These are phyloP conservation scores for Torulaspora quercuum DNA, from an alignment of 805 yeast genomes.

Conservation along the genomic window DNA sequence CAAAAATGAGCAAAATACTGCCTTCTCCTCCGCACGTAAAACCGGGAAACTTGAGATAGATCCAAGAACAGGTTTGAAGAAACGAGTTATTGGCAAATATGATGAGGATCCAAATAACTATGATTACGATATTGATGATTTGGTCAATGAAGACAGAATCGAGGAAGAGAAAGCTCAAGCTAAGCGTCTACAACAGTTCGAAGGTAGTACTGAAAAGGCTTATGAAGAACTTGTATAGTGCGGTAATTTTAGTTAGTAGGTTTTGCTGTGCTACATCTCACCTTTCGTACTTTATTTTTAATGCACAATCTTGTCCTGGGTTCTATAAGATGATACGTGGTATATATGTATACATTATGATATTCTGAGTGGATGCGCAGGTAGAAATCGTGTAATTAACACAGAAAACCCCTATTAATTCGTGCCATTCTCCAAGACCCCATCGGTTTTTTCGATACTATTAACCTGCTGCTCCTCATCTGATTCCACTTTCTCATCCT, in stretches of 20 bases:
- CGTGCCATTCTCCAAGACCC: too few species aligned
- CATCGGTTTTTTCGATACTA: too few species aligned
- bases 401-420: too few species aligned
- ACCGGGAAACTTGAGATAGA: slow-evolving; percentile 23
- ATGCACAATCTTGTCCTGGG: too few species aligned
- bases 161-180: slow-evolving; percentile 26
- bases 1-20: slow-evolving; percentile 4
- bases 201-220: slow-evolving; percentile 22
- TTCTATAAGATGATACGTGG: too few species aligned
- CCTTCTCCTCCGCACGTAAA: slow-evolving; percentile 15
- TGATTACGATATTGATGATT: slow-evolving; percentile 48
- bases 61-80: slow-evolving; percentile 32
- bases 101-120: slow-evolving; percentile 42
- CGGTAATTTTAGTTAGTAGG: too few species aligned
- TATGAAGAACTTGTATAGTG: slow-evolving; percentile 28
- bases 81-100: slow-evolving; percentile 30
- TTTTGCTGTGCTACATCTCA: too few species aligned
- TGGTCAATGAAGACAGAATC: slow-evolving; percentile 39
- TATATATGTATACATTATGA: too few species aligned
- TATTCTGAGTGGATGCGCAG: too few species aligned
- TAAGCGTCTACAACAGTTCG: slow-evolving; percentile 17
- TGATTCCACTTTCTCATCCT: slow-evolving; percentile 22
- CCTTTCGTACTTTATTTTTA: too few species aligned
- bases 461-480: slow-evolving; percentile 16
- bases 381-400: too few species aligned